Percentiles rank a stretch among this genome's conserved stretches.
phyloP scores from a whole-genome alignment of 345 rosid species.

The Lepidium didymum region DNA sequence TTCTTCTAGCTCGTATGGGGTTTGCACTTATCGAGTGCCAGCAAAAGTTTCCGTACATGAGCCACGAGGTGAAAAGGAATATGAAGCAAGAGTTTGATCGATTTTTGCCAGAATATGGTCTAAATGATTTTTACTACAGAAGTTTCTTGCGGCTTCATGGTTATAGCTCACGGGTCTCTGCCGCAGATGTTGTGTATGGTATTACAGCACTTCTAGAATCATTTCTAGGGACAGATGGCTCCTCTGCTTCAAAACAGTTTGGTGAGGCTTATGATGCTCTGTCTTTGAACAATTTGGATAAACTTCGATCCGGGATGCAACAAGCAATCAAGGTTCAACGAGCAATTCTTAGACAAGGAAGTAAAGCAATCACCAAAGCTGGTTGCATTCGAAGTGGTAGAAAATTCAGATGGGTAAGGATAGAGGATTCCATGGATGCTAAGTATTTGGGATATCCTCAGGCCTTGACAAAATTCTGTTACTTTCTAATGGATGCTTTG shows the following conservation, averaged over 20 bases:
- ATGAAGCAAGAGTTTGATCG: slow-evolving; percentile 88
- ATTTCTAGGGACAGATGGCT: slow-evolving; percentile 58
- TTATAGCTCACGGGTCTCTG: slow-evolving; percentile 89
- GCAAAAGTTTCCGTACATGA: slow-evolving; percentile 96
- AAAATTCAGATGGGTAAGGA: slow-evolving; percentile 94
- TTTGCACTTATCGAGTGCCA: slow-evolving; percentile 91
- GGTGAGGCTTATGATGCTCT: slow-evolving; percentile 92
- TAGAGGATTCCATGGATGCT: slow-evolving; percentile 71
- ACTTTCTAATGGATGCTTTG: slow-evolving; percentile 94
- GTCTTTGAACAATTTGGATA: slow-evolving; percentile 68
- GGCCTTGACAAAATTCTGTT: slow-evolving; percentile 90
- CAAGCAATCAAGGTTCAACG: slow-evolving; percentile 89
- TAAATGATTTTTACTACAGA: slow-evolving; percentile 74
- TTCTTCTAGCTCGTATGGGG: slow-evolving; percentile 94
- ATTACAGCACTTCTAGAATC: slow-evolving; percentile 97
- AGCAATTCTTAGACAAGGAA: slow-evolving; percentile 92
- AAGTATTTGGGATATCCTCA: slow-evolving; percentile 87
- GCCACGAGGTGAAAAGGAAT: slow-evolving; percentile 68
- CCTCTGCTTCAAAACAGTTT: slow-evolving; percentile 86
- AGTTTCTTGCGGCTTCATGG: slow-evolving; percentile 85
- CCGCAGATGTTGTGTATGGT: slow-evolving; percentile 94
- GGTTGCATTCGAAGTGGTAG: slow-evolving; percentile 86
- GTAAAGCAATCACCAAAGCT: slow-evolving; percentile 72
- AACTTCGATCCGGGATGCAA: slow-evolving; percentile 76
- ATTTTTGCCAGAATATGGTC: slow-evolving; percentile 86